Base-by-base conservation (phyloP, 352 stramenopile species). In the Phytophthora citricola region DNA sequence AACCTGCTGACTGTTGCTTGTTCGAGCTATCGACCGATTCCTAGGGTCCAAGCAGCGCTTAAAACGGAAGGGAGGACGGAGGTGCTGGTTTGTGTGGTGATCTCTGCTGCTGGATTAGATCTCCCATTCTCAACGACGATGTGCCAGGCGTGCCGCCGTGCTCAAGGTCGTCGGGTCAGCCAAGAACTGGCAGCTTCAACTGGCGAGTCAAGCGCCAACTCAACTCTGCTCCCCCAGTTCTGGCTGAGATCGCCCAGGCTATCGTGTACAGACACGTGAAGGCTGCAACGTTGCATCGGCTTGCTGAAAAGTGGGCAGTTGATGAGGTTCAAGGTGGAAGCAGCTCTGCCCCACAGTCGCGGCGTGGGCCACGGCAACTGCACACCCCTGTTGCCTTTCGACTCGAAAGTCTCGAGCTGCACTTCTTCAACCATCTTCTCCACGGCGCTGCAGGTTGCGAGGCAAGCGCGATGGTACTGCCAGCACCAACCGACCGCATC, bases 261-360 rank as follows among this genome's bases (percentile, higher is more conserved):
- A 40, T 87, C 6, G 73, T 86, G 27, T 86, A 83, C 69, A 81
- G 79, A 39, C 74, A 79, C 53, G 46, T 82, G 27, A 85, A 87
- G 51, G 45, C 76, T 20, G 69, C 81, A n/a, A 90, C 81, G 29
- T 26, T 90, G 44, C 81, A 87, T 49, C 81, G 81, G 2, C 69
- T 90, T 12, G 74, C 70, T 39, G 78, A 90, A 66, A 39, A 36
- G 5, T 87, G 78, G 80, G 46, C 47, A 24, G 41, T 38, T 24
- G 49, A 47, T 24, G 20, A 54, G 14, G 36, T 27, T 39, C 40
- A 15, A 27, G 32, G 36, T 43, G 15, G 52, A 45, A 54, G 53
- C 46, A 55, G 27, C 14, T 60, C 58, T n/a, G 22, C 48, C 59
- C 15, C 63, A 38, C 10, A 34, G 22, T 34, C 50, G 50, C 53